A percentile compares a stretch with the other conserved stretches of the same genome.
Conservation (phyloP, 148 eudicot species). For the Silene uniflora region DNA sequence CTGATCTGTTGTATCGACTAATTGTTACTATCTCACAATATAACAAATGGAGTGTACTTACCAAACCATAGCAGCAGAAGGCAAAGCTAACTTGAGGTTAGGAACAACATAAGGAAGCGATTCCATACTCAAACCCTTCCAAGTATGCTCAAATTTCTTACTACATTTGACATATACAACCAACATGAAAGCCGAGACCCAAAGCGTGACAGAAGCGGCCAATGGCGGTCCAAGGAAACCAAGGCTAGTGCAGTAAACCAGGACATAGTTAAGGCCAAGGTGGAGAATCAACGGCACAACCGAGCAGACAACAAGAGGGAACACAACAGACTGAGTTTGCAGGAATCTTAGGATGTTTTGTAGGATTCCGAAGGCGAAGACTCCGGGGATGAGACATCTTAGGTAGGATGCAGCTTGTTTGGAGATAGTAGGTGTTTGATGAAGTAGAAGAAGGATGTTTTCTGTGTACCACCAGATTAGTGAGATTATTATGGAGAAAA, state of each 20-base stretch:
- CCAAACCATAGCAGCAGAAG: constrained; percentile 94
- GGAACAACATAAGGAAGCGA: constrained; percentile 34
- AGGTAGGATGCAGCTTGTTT: constrained; percentile 53
- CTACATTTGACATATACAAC: constrained; percentile 32
- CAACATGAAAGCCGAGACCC: constrained; percentile 50
- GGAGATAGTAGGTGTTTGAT: constrained; percentile 54
- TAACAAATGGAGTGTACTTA: constrained; percentile 22
- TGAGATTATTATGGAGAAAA: constrained; percentile 49
- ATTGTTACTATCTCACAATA: too few species aligned
- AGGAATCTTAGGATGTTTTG: constrained; percentile 73
- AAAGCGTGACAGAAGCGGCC: constrained; percentile 55
- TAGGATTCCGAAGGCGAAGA: constrained; percentile 54
- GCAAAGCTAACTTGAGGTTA: constrained; percentile 56
- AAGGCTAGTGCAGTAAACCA: constrained; percentile 46
- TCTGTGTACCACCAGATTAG: constrained; percentile 72
- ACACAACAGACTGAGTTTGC: constrained; percentile 60
- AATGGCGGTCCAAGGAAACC: constrained; percentile 57
- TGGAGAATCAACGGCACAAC: constrained; percentile 40
- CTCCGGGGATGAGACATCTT: constrained; percentile 53
- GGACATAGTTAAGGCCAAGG: constrained; percentile 34
- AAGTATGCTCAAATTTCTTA: constrained; percentile 44
- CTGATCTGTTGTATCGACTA: too few species aligned
- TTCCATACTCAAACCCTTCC: constrained; percentile 50
- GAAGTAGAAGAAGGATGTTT: constrained; percentile 44
- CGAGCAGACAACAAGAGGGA: constrained; percentile 49